These are phyloP conservation scores for Chlorella sp. DNA, from an alignment of 139 green algal species.

Conservation along the genomic window DNA sequence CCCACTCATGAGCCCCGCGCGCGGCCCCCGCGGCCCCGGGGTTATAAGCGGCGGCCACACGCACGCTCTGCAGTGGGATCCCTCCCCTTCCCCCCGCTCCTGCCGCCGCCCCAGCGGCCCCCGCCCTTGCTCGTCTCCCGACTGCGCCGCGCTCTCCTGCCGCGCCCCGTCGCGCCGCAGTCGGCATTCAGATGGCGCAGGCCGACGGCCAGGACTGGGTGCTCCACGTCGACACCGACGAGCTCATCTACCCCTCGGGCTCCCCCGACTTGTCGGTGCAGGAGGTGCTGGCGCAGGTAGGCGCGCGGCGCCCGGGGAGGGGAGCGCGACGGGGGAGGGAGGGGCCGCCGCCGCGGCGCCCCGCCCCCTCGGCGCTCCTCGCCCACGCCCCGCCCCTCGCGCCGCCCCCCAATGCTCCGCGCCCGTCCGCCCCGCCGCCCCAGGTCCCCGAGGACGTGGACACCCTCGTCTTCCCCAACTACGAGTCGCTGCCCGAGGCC, in stretches of 20 bases:
- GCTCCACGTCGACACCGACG: constrained; percentile 84
- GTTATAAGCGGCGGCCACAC: too few species aligned
- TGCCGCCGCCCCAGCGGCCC: too few species aligned
- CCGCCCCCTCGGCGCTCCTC: background rate
- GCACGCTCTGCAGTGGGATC: too few species aligned
- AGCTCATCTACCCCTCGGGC: constrained; percentile 78
- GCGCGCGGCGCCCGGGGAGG: too few species aligned
- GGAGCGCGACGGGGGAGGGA: too few species aligned
- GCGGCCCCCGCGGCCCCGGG: too few species aligned
- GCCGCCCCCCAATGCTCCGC: background rate
- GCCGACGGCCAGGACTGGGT: constrained; percentile 72
- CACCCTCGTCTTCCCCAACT: constrained; percentile 84
- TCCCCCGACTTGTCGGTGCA: constrained; percentile 62
- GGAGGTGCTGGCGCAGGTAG: constrained; percentile 11
- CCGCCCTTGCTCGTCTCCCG: too few species aligned
- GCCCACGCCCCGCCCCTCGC: background rate
- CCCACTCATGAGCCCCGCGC: too few species aligned
- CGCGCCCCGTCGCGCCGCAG: too few species aligned
- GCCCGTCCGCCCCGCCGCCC: background rate
- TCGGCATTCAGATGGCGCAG: constrained; percentile 66
- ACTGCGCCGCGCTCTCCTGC: too few species aligned
- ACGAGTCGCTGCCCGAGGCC: constrained; percentile 69
- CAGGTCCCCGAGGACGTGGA: constrained; percentile 60
- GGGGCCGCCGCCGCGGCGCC: too few species aligned
- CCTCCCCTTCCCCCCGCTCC: too few species aligned